Percentiles rank a stretch among this genome's conserved stretches.
Evolutionary conservation across 2,329 filamentous ascomycete species (phyloP).

Genomic region (Diaporthe destruens): DNA sequence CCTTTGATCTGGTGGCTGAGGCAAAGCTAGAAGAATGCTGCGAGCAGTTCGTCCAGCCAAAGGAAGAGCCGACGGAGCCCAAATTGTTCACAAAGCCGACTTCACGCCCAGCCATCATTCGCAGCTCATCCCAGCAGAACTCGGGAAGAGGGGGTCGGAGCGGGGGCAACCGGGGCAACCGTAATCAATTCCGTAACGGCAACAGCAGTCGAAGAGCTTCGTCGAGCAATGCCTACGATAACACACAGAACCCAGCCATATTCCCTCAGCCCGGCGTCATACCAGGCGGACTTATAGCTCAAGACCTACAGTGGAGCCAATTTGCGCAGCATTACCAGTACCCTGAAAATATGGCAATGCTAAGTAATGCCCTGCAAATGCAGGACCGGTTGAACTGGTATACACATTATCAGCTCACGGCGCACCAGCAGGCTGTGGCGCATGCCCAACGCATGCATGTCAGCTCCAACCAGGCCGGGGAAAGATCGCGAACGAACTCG

Average conservation of each 20-base stretch:
- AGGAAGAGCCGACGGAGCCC: conserved; percentile 72
- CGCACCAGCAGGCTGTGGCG: conserved; percentile 58
- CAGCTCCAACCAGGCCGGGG: conserved; percentile 52
- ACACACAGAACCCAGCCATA: conserved; percentile 56
- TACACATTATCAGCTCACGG: conserved; percentile 59
- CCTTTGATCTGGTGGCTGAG: conserved; percentile 84
- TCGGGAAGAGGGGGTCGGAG: conserved; percentile 60
- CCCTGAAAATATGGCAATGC: conserved; percentile 39
- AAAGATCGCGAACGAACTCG: conserved; percentile 72
- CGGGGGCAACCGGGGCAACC: conserved; percentile 62
- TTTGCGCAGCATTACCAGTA: conserved; percentile 40
- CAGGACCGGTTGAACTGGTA: conserved; percentile 62
- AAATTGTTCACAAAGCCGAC: conserved; percentile 70
- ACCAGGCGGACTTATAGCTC: conserved; percentile 40
- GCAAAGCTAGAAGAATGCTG: conserved; percentile 87
- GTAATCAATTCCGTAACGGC: conserved; percentile 59
- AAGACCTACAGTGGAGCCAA: conserved; percentile 51
- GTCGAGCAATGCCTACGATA: conserved; percentile 66
- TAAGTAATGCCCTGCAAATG: conserved; percentile 51
- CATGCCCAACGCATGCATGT: conserved; percentile 59
- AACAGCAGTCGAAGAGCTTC: conserved; percentile 65
- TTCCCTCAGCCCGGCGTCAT: conserved; percentile 54
- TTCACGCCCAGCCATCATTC: conserved; percentile 67
- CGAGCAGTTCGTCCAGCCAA: conserved; percentile 88
- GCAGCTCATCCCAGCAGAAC: conserved; percentile 73